These are phyloP conservation scores for Apophysomyces ossiformis DNA, from an alignment of 371 early-diverging fungal genomes.

Conservation along the genomic window DNA sequence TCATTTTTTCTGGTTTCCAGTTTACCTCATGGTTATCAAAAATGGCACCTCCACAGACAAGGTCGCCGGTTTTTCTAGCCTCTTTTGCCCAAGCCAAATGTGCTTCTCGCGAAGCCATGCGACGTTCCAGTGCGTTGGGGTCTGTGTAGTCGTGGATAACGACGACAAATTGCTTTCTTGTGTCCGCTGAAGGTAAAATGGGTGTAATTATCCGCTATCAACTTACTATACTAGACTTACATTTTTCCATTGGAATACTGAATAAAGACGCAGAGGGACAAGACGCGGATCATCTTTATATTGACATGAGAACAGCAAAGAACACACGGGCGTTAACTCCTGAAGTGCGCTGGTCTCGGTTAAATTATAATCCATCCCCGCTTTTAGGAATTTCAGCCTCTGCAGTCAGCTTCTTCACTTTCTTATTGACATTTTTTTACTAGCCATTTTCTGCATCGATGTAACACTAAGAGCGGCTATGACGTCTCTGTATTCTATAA, in stretches of 20 bases:
- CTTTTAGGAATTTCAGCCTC: neutral
- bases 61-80: constrained; percentile 7
- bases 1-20: neutral
- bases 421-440: no score
- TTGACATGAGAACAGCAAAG: neutral
- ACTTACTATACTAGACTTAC: neutral
- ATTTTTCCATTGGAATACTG: neutral
- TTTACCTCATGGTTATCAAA: constrained; percentile 25
- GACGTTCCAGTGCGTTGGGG: constrained; percentile 14
- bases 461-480: no score
- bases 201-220: neutral
- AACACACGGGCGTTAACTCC: neutral
- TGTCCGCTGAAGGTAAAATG: neutral
- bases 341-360: neutral
- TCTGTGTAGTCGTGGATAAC: constrained; percentile 25
- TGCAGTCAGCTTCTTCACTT: neutral
- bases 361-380: neutral
- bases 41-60: constrained; percentile 24
- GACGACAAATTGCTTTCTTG: constrained; percentile 24
- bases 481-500: no score
- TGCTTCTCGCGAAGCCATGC: constrained; percentile 22
- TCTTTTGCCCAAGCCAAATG: constrained; percentile 21
- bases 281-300: neutral
- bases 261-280: neutral
- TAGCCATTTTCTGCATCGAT: no score